Conservation (phyloP, 2,329 filamentous ascomycete species). For the Sarocladium oryzae region DNA sequence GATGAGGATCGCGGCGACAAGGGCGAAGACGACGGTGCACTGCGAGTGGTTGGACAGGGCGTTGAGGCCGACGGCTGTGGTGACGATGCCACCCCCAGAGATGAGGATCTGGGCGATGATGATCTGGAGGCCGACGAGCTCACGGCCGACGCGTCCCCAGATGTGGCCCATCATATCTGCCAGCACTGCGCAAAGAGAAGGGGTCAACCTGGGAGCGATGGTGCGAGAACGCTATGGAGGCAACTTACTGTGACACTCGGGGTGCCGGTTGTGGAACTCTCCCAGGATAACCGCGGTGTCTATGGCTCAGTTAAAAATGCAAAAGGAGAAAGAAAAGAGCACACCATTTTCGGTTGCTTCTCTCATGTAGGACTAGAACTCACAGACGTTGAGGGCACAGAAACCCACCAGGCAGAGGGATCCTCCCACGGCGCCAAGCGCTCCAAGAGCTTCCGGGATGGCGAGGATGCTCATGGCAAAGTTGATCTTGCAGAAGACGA, state of each 20-base stretch:
- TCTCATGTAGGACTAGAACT: not conserved
- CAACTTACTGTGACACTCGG: not conserved
- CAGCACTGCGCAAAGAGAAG: not conserved
- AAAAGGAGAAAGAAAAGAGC: too few relatives aligned
- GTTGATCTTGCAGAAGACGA: slow-evolving; percentile 3
- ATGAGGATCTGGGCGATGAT: slow-evolving; percentile 1
- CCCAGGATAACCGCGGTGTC: slow-evolving; percentile 1
- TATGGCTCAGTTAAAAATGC: not conserved
- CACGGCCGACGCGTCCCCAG: not conserved
- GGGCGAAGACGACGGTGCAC: not conserved
- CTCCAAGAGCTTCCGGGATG: not conserved
- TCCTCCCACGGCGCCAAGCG: not conserved
- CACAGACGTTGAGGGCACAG: not conserved
- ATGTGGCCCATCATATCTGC: not conserved
- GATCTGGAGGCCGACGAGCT: slow-evolving; percentile 1
- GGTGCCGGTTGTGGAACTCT: not conserved
- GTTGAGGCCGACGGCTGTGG: slow-evolving; percentile 1
- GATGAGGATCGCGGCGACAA: not conserved
- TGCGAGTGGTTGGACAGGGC: not conserved
- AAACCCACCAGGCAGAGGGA: not conserved
- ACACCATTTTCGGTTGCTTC: too few relatives aligned
- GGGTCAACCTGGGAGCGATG: not conserved
- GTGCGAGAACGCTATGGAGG: not conserved
- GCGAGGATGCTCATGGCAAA: not conserved
- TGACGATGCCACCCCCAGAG: not conserved